phyloP scores from a whole-genome alignment of 257 asterid genomes.

The Asclepias syriaca region DNA sequence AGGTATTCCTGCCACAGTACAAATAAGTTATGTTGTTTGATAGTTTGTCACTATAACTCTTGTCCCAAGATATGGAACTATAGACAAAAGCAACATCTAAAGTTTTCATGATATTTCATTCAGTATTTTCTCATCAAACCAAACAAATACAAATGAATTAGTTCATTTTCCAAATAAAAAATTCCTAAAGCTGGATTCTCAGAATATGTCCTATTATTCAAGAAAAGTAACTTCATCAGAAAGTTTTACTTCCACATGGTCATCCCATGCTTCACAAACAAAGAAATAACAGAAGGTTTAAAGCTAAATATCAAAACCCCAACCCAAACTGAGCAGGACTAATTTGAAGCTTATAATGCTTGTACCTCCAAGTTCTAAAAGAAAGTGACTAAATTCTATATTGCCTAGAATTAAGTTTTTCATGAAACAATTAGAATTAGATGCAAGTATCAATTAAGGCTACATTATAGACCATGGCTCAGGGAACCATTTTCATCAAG shows the following conservation, averaged over 20 bases:
- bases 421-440: neutral
- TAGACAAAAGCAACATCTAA: neutral
- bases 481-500: neutral
- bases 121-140: neutral
- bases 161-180: neutral
- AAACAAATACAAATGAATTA: neutral
- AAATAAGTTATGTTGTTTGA: neutral
- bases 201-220: neutral
- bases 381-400: neutral
- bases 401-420: neutral
- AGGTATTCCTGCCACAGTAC: constrained; percentile 42
- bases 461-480: neutral
- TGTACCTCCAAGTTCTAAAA: neutral
- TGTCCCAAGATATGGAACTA: neutral
- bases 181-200: neutral
- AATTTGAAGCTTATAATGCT: neutral
- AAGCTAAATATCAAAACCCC: neutral
- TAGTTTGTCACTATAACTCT: neutral
- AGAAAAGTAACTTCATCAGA: neutral
- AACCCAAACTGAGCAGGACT: neutral
- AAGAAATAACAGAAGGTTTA: neutral
- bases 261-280: neutral
- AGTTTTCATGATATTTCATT: neutral
- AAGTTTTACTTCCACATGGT: neutral
- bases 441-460: neutral